Base-by-base conservation (phyloP, 225 moss, liverwort and hornwort species). In the Sphagnum contortum region DNA sequence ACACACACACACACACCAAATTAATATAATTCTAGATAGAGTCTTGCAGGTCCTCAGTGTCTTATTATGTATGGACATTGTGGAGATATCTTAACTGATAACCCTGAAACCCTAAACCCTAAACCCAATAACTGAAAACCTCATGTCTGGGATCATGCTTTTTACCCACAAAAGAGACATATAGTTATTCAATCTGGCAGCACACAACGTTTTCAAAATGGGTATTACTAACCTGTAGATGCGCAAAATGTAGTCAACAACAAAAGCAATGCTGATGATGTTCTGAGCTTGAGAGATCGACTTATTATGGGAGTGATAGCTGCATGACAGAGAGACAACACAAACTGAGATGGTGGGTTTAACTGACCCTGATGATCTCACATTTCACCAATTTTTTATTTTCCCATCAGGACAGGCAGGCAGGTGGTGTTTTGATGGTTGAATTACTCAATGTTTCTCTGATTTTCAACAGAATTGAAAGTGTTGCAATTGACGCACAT, bases 271-370 rank as follows among this genome's bases (percentile, higher is more conserved):
- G 67, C 94, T 94, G 47, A 90, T 84, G 48, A 69, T 69, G 60
- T 90, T 88, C 67, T 94, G 94, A 63, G 52, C 51, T 78, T 70
- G 69, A 69, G 55, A 72, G 10, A 80, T 82, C 93, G 90, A 94
- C 64, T 94, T 88, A 70, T 68, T 56, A 68, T 55, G 67, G 57
- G 66, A 60, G 12, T 66, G 11, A 71, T 90, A 94, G 66, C 94
- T 94, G 82, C 69, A 70, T 48, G 29, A 29, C 29, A 29, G 29
- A 66, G 12, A 64, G 11, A 55, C 9, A 29, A 29, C 29, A 29
- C 29, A 29, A 29, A 29, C 1, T 1, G 29, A 29, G 29, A 29
- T 29, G 29, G 29, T 29, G 29, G 29, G 29, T 29, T 29, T 29
- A 29, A 29, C 29, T 29, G 29, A 29, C 29, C 29, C 29, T 29